These are phyloP conservation scores for Fraxinus ornus DNA, from an alignment of 305 asterid species.

Conservation along the genomic window DNA sequence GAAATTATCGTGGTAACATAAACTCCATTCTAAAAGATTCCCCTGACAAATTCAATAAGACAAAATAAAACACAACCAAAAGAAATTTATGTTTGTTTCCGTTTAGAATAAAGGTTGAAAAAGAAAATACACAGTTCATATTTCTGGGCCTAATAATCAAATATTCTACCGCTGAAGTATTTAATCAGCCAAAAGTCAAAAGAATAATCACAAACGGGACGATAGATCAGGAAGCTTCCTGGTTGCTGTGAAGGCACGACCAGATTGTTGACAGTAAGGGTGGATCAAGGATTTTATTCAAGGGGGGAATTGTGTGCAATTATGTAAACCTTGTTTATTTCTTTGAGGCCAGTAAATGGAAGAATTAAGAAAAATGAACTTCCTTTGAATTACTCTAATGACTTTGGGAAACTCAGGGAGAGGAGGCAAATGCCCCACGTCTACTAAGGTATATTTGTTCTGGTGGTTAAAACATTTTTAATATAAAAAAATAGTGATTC, in stretches of 20 bases:
- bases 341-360: background rate
- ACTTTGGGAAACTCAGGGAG: background rate
- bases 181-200: background rate
- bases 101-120: background rate
- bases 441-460: background rate
- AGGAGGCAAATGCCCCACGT: background rate
- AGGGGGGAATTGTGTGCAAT: background rate
- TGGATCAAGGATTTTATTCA: conserved; percentile 1
- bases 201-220: background rate
- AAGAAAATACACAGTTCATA: background rate
- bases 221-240: background rate
- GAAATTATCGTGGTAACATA: background rate
- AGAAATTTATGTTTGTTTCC: background rate
- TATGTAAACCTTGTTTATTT: background rate
- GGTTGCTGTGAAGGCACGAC: background rate
- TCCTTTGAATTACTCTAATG: background rate
- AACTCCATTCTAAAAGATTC: background rate
- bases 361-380: background rate
- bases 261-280: background rate
- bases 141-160: background rate
- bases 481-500: background rate
- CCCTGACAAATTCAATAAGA: background rate
- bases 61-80: background rate
- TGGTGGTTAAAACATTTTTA: background rate
- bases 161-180: background rate